Base-by-base conservation (phyloP, 441 rosid genomes). In the Arabidopsis lyrata region DNA sequence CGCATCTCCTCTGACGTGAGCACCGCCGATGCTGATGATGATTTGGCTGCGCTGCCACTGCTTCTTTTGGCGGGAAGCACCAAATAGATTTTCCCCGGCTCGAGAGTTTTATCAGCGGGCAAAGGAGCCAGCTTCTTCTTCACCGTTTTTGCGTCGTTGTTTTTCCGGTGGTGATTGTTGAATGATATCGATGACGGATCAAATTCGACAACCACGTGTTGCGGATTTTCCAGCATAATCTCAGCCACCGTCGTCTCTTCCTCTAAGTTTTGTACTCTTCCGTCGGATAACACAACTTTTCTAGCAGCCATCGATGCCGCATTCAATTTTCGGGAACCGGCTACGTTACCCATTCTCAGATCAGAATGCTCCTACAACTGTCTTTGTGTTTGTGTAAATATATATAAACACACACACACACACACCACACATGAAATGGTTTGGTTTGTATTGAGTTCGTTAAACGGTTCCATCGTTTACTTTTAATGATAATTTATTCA, bases 221-320 rank as follows among this genome's bases (percentile, higher is more conserved):
- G 87, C 0, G 97, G 97, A 75, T 91, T 78, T 22, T 91, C 98
- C 1, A 93, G 72, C 97, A 93, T 93, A 2, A 93, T 83, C 85
- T 93, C 97, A 0, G 97, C 97, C 15, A 71, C 97, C 0, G 97
- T 93, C 3, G 86, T 35, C 0, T 87, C 78, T 13, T 76, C 77
- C 62, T 79, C 83, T 6, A 87, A 80, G 76, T 75, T 87, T 15
- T 79, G 83, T 15, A 93, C 84, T 2, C 85, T 77, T 66, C 98
- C 98, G 39, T 91, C 90, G 15, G 82, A 78, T 22, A 93, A 78
- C 29, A 91, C 80, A 36, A 93, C 91, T 75, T 83, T 93, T 29
- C 88, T 88, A 38, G 76, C 38, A 4, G 61, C 66, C 80, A 75
- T 35, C 22, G 66, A 39, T 15, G 53, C 70, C 63, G 57, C 50